Conservation (phyloP, 2,329 filamentous ascomycete genomes). For the Spiromastix sp. region DNA sequence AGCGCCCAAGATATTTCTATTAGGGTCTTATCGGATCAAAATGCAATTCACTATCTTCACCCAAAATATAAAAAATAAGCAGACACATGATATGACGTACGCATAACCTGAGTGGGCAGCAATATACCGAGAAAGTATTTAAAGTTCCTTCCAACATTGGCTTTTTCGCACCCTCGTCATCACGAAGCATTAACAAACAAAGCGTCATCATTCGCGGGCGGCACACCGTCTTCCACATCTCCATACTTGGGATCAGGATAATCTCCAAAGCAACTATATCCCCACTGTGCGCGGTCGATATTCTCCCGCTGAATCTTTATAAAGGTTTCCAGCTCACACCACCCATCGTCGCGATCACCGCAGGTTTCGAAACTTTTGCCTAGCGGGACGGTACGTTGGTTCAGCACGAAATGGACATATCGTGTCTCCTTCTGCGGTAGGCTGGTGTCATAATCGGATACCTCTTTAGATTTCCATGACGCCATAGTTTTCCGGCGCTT, state of each 20-base stretch:
- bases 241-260: slow-evolving; percentile 17
- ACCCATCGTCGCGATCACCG: slow-evolving; percentile 57
- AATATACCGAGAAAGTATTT: too few relatives aligned
- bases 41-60: too few relatives aligned
- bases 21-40: too few relatives aligned
- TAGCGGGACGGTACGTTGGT: slow-evolving; percentile 62
- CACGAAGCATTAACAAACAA: too few relatives aligned
- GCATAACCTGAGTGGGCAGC: too few relatives aligned
- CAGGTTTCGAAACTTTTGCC: slow-evolving; percentile 57
- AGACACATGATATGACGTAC: too few relatives aligned
- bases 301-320: slow-evolving; percentile 51
- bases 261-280: slow-evolving; percentile 54
- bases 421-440: slow-evolving; percentile 45
- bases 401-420: slow-evolving; percentile 65
- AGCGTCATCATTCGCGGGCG: slow-evolving; percentile 2
- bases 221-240: slow-evolving; percentile 18
- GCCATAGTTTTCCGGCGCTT: too few relatives aligned
- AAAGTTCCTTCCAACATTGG: too few relatives aligned
- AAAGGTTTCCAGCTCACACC: slow-evolving; percentile 65
- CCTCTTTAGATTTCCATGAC: slow-evolving; percentile 8
- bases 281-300: slow-evolving; percentile 49
- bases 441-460: slow-evolving; percentile 39
- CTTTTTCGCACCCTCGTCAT: too few relatives aligned
- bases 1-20: too few relatives aligned
- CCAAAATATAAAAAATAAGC: too few relatives aligned